phyloP scores from a whole-genome alignment of 305 asterid species.

The Rubia balearica region DNA sequence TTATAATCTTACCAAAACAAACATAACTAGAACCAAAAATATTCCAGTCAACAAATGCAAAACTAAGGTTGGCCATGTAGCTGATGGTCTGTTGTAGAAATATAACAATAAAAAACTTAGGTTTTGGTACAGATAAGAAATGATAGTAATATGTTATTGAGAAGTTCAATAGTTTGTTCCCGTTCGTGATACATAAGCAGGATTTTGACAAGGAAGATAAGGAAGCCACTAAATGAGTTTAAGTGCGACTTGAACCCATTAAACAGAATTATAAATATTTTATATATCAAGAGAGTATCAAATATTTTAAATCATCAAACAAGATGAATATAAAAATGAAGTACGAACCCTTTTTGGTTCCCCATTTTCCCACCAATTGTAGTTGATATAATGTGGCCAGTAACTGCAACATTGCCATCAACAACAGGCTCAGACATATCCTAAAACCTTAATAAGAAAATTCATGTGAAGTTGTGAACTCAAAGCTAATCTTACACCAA shows the following conservation, averaged over 20 bases:
- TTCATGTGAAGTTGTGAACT: no score
- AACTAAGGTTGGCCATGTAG: constrained; percentile 67
- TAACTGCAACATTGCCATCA: constrained; percentile 69
- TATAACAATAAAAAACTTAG: constrained; percentile 24
- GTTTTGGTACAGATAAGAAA: background rate
- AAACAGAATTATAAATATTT: background rate
- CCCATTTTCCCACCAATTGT: constrained; percentile 93
- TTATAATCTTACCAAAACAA: no score
- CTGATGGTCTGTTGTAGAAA: constrained; percentile 71
- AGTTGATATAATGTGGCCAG: constrained; percentile 88
- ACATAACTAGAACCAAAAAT: no score
- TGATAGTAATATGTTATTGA: background rate
- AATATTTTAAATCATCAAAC: constrained; percentile 13
- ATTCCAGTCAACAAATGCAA: no score
- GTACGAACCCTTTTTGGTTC: constrained; percentile 76
- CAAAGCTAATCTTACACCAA: constrained; percentile 13
- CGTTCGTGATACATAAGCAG: background rate
- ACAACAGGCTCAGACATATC: constrained; percentile 64
- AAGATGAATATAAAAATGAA: constrained; percentile 15
- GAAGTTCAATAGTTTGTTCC: background rate
- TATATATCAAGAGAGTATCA: background rate
- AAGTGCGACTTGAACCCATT: background rate
- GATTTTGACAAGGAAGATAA: background rate
- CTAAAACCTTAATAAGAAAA: constrained; percentile 16
- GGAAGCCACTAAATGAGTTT: background rate